A percentile compares a stretch with the other conserved stretches of the same genome.
Conservation (phyloP, 2,329 filamentous ascomycete genomes). For the Aspergillus tamarii region DNA sequence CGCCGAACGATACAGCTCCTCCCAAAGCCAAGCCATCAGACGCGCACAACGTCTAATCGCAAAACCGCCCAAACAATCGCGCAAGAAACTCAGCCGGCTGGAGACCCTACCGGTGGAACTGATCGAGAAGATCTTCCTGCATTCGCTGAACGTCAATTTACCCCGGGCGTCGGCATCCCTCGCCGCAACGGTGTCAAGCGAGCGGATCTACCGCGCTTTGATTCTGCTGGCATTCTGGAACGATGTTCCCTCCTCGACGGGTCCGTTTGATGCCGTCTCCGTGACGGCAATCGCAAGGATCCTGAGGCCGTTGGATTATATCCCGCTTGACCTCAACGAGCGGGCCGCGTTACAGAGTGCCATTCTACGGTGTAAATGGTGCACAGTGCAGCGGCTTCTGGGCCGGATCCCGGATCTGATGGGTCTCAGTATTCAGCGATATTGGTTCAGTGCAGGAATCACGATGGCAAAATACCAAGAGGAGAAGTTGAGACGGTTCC, state of each 20-base stretch:
- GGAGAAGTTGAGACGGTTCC: conserved; percentile 24
- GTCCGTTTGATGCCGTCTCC: not conserved
- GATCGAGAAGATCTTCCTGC: conserved; percentile 57
- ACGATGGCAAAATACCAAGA: conserved; percentile 23
- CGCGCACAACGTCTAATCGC: conserved; percentile 18
- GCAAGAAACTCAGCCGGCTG: conserved; percentile 36
- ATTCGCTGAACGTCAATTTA: conserved; percentile 50
- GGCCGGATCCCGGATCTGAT: conserved; percentile 39
- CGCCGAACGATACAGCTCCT: conserved; percentile 10
- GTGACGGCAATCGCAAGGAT: conserved; percentile 30
- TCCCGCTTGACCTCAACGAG: conserved; percentile 28
- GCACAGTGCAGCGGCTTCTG: conserved; percentile 38
- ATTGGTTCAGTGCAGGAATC: conserved; percentile 35
- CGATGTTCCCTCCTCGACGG: conserved; percentile 19
- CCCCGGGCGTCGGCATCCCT: conserved; percentile 47
- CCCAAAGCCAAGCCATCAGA: conserved; percentile 17
- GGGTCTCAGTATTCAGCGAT: conserved; percentile 36
- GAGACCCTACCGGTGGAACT: conserved; percentile 55
- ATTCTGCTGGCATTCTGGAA: conserved; percentile 47
- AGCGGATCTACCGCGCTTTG: conserved; percentile 45
- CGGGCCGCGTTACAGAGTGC: conserved; percentile 37
- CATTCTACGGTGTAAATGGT: conserved; percentile 45
- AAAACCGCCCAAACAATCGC: conserved; percentile 8
- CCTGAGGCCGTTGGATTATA: conserved; percentile 42
- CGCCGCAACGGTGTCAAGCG: conserved; percentile 42